Conservation (phyloP, 2,329 filamentous ascomycete species). For the Fusarium oxysporum region DNA sequence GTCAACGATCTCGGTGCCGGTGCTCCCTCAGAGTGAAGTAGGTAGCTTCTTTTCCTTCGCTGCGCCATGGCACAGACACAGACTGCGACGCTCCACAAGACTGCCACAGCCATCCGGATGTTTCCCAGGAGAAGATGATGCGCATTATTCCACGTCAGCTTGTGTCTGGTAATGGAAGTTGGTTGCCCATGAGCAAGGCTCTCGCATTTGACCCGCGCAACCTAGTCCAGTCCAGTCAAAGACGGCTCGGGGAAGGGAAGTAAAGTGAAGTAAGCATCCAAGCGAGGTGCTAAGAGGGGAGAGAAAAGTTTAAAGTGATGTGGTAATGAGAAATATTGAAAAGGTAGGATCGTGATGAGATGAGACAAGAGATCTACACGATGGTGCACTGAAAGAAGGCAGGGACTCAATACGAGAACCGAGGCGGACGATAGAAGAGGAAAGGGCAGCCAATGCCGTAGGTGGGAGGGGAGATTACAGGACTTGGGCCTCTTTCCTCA, state of each 20-base stretch:
- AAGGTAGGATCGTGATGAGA: slow-evolving; percentile 11
- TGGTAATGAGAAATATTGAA: not conserved
- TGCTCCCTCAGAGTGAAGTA: slow-evolving; percentile 2
- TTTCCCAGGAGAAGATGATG: slow-evolving; percentile 16
- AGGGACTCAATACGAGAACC: slow-evolving; percentile 22
- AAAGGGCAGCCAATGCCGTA: slow-evolving; percentile 6
- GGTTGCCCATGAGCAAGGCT: slow-evolving; percentile 2
- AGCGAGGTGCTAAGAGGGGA: slow-evolving; percentile 34
- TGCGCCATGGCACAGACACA: slow-evolving; percentile 37
- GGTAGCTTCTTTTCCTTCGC: slow-evolving; percentile 2
- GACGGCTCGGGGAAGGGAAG: not conserved
- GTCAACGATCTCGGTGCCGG: slow-evolving; percentile 18
- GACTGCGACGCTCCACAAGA: slow-evolving; percentile 2
- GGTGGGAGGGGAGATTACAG: slow-evolving; percentile 40
- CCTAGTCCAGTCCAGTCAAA: not conserved
- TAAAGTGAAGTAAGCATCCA: not conserved
- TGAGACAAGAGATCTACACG: slow-evolving; percentile 26
- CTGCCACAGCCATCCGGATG: slow-evolving; percentile 20
- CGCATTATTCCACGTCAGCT: slow-evolving; percentile 21
- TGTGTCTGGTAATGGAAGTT: not conserved
- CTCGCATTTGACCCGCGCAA: slow-evolving; percentile 12
- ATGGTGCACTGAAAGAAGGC: not conserved
- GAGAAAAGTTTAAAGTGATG: slow-evolving; percentile 8
- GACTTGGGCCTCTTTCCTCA: slow-evolving; percentile 26
- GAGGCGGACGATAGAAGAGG: slow-evolving; percentile 15